Base-by-base conservation (phyloP, 2,329 filamentous ascomycete genomes). In the Fusarium phyllophilum region DNA sequence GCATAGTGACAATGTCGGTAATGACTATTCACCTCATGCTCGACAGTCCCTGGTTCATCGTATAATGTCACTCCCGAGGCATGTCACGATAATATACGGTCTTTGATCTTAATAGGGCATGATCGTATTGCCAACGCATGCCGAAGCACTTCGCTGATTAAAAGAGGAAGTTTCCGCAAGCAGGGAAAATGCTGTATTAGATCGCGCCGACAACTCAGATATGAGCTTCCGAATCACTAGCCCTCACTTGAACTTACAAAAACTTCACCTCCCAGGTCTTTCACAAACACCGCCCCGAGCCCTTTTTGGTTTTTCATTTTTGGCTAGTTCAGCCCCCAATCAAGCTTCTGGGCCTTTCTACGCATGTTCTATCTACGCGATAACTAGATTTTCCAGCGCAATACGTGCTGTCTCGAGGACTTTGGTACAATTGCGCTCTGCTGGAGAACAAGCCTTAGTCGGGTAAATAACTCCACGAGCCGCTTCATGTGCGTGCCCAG, bases 351-450 rank as follows among this genome's bases (percentile, higher is more conserved):
- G 15, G 15, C 29, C 4, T 33, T 38, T 20, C n/a, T 39, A 13
- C 20, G 18, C 12, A 41, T 22, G 31, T 38, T 26, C 20, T n/a
- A 49, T 24, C 52, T 62, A 89, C 24, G 87, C 82, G 80, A 91
- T 90, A 18, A 88, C 82, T 31, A 91, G 79, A 34, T 84, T 84
- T 36, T 89, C 86, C 58, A 91, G 83, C 5, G 89, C 87, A 49
- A 83, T 75, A 67, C 86, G 86, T 10, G 89, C 89, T 38, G 89
- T 84, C 36, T 87, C 84, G 24, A 91, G 84, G 39, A 91, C 85
- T 65, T 82, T 82, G 70, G 86, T 78, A 68, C 89, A 91, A 31
- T 83, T 79, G 20, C 83, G 78, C 33, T 84, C 77, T 55, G 82
- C 80, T 15, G 77, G 79, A 29, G 84, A 69, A 67, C 78, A 71